Conservation (phyloP, 139 green algal genomes). For the Mesotaenium endlicherianum region DNA sequence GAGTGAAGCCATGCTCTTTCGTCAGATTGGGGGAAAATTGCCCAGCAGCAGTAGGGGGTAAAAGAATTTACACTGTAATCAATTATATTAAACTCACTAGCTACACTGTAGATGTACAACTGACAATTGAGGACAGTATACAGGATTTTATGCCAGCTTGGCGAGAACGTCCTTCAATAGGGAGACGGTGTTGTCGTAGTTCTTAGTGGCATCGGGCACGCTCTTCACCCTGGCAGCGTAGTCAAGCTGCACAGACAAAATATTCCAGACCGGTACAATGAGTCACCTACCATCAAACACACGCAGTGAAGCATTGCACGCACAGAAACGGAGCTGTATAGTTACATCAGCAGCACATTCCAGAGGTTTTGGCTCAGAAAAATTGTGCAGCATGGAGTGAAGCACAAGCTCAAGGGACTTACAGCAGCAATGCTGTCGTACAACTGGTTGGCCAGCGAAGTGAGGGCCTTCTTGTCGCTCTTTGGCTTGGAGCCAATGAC, state of each 20-base stretch:
- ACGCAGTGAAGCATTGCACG: not conserved
- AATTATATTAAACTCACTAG: too few species aligned
- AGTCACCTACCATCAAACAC: too few species aligned
- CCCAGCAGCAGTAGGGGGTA: too few species aligned
- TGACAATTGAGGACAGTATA: too few species aligned
- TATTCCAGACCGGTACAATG: too few species aligned
- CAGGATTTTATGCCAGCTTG: slow-evolving; percentile 41
- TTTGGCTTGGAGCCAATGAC: slow-evolving; percentile 41
- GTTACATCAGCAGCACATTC: too few species aligned
- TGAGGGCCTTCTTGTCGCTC: slow-evolving; percentile 44
- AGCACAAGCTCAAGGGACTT: slow-evolving; percentile 1
- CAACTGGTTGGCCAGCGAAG: slow-evolving; percentile 19
- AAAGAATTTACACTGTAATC: too few species aligned
- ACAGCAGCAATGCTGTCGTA: slow-evolving; percentile 34
- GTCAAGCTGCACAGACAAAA: slow-evolving; percentile 33
- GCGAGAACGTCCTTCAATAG: slow-evolving; percentile 37
- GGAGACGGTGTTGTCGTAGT: slow-evolving; percentile 28
- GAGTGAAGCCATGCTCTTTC: too few species aligned
- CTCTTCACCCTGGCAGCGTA: slow-evolving; percentile 42
- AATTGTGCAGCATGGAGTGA: not conserved
- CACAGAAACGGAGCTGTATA: not conserved
- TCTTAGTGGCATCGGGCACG: slow-evolving; percentile 18
- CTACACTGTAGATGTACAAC: too few species aligned
- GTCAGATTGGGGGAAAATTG: too few species aligned
- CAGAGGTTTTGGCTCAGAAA: too few species aligned